Conservation (phyloP, 208 protist species). For the Leishmania martiniquensis region DNA sequence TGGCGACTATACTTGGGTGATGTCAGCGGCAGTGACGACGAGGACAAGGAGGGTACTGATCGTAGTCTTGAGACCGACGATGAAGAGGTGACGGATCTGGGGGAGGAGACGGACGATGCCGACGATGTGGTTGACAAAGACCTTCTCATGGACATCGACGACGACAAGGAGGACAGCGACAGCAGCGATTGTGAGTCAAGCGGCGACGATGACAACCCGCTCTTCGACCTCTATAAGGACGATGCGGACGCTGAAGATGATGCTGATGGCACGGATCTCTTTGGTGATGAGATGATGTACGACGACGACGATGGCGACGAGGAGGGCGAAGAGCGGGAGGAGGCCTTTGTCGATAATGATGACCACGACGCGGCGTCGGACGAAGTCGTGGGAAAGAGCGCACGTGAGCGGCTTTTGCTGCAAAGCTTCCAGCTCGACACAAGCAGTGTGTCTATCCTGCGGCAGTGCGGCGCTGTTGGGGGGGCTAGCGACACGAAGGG, state of each 20-base stretch:
- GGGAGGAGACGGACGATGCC: slow-evolving; percentile 36
- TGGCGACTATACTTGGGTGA: slow-evolving; percentile 39
- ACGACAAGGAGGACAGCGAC: slow-evolving; percentile 23
- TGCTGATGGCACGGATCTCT: slow-evolving; percentile 38
- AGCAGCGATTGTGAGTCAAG: slow-evolving; percentile 22
- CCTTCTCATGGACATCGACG: slow-evolving; percentile 35
- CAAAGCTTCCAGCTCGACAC: slow-evolving; percentile 35
- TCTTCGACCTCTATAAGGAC: slow-evolving; percentile 30
- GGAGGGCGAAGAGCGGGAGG: slow-evolving; percentile 29
- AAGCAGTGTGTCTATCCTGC: slow-evolving; percentile 36
- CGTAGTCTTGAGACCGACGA: background rate
- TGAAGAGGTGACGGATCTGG: slow-evolving; percentile 15
- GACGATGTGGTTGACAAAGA: slow-evolving; percentile 43
- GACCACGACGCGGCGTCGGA: slow-evolving; percentile 14
- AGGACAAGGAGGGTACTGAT: slow-evolving; percentile 5
- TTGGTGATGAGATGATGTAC: slow-evolving; percentile 22
- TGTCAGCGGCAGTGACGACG: slow-evolving; percentile 3
- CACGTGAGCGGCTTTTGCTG: slow-evolving; percentile 31
- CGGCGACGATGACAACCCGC: slow-evolving; percentile 34
- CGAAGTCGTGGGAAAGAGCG: background rate
- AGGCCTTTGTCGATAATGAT: slow-evolving; percentile 26
- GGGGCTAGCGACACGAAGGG: background rate
- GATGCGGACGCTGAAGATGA: slow-evolving; percentile 27
- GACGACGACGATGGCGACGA: slow-evolving; percentile 40
- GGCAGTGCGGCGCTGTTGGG: slow-evolving; percentile 54